Evolutionary conservation across 164 flowering plant species (phyloP).

Genomic region (Chimonanthus praecox): DNA sequence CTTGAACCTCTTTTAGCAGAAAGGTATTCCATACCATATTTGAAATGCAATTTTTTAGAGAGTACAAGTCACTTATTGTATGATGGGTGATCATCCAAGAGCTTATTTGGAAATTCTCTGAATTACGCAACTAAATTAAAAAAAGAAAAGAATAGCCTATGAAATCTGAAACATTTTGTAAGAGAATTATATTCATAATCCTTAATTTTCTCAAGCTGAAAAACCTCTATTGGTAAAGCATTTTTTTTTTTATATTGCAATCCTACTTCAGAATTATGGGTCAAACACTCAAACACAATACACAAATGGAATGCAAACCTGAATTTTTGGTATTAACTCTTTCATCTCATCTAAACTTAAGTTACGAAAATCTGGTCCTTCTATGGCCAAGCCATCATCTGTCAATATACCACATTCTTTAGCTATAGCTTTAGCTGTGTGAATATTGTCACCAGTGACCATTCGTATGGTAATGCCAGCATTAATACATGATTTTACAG

Average conservation of each 20-base stretch:
- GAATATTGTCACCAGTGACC: constrained; percentile 53
- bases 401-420: constrained; percentile 46
- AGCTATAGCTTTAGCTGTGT: constrained; percentile 51
- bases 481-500: constrained; percentile 36
- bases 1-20: not conserved
- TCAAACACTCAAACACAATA: not conserved
- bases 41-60: not conserved
- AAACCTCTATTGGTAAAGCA: too few species aligned
- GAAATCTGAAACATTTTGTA: too few species aligned
- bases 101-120: not conserved
- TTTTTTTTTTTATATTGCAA: not conserved
- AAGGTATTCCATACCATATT: not conserved
- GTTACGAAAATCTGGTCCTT: constrained; percentile 39
- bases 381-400: constrained; percentile 15
- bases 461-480: constrained; percentile 48
- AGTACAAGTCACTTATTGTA: not conserved
- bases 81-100: not conserved
- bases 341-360: constrained; percentile 27
- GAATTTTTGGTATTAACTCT: constrained; percentile 31
- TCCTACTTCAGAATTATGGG: not conserved
- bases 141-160: too few species aligned
- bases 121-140: too few species aligned
- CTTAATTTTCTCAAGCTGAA: too few species aligned
- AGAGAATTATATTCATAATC: too few species aligned
- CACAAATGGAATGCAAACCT: constrained; percentile 20